Percentiles rank a stretch among this genome's conserved stretches.
Evolutionary conservation across 2,329 filamentous ascomycete species (phyloP).

Genomic region (Penicillium palitans): DNA sequence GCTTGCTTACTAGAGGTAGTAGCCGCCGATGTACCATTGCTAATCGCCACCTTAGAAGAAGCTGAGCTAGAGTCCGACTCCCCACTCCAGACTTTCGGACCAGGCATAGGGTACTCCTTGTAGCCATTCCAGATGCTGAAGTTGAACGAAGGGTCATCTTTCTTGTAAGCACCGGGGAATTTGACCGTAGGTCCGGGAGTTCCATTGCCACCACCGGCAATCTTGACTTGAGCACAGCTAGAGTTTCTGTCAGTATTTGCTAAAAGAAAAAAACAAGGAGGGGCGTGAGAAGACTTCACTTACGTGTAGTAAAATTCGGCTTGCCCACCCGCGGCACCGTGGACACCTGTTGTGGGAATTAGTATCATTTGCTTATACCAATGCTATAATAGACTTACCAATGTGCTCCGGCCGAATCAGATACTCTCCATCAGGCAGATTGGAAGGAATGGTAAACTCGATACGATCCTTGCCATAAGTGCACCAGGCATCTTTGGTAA

Average conservation of each 20-base stretch:
- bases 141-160: conserved; percentile 21
- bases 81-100: conserved; percentile 18
- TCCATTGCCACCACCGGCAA: conserved; percentile 45
- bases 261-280: neutral
- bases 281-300: neutral
- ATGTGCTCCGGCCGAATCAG: conserved; percentile 52
- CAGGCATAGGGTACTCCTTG: conserved; percentile 23
- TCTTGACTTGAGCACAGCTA: conserved; percentile 44
- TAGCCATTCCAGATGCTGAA: conserved; percentile 19
- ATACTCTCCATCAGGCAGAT: conserved; percentile 49
- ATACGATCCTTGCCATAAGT: conserved; percentile 1
- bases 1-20: neutral
- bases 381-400: conserved; percentile 40
- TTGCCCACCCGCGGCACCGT: neutral
- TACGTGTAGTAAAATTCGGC: neutral
- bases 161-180: conserved; percentile 18
- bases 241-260: neutral
- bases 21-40: neutral
- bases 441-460: conserved; percentile 43
- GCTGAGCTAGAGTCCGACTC: neutral
- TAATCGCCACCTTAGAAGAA: neutral
- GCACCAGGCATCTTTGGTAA: conserved; percentile 14
- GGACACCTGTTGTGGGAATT: neutral
- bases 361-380: neutral
- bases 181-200: conserved; percentile 12